Base-by-base conservation (phyloP, 2,329 filamentous ascomycete species). In the Botrytis sinoallii region DNA sequence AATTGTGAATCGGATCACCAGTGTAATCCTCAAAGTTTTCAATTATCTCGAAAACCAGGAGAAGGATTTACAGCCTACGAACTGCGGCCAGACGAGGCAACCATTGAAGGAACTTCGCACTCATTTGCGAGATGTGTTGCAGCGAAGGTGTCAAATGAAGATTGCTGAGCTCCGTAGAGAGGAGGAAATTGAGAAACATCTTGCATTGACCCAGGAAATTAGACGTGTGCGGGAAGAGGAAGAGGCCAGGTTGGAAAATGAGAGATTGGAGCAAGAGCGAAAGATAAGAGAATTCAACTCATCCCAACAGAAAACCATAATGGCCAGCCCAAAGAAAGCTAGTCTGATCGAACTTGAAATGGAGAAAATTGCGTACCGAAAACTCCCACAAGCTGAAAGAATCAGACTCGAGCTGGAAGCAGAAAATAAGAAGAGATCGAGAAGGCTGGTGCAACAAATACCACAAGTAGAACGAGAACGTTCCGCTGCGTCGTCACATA, bases 381-480 rank as follows among this genome's bases (percentile, higher is more conserved):
- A 32, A 22, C 65, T 55, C n/a, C 48, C 65, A 42, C 65, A 68
- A 42, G 9, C 44, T 32, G 32, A 40, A n/a, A 72, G 14, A 10
- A 44, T 52, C n/a, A n/a, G 35, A 40, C 35, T 12, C 7, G 48
- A 40, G 9, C 16, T 68, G 10, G 25, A 38, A 52, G 38, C 59
- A 65, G 52, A 72, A 59, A 4, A 14, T 74, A 6, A 71, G 35
- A 20, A 71, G 70, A 22, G 74, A 74, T 16, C 44, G 76, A 4
- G 35, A 71, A 5, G 46, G 71, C 35, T 76, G 75, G 14, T 75
- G 74, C 59, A 25, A 35, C 57, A 44, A 46, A 42, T 35, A 38
- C 10, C 35, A 78, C 76, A 72, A 7, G 42, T 66, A 8, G 76
- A 78, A 63, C 76, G 74, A 9, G 52, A 71, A 7, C 75, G 77